Conservation (phyloP, 2,329 filamentous ascomycete genomes). For the Xylaria sp. region DNA sequence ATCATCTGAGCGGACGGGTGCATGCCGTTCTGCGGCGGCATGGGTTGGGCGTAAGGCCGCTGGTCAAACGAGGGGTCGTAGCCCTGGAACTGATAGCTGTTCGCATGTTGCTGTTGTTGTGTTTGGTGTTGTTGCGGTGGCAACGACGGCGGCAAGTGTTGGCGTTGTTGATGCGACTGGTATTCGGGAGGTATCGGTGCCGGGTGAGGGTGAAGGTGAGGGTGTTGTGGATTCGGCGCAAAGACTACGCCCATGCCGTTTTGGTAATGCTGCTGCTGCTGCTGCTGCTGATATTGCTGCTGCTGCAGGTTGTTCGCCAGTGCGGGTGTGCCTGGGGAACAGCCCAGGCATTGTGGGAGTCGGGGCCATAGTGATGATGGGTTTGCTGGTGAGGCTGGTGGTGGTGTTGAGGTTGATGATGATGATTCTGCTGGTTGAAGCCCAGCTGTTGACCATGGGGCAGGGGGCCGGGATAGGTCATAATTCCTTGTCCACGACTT, state of each 20-base stretch:
- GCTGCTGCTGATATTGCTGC: conserved; percentile 32
- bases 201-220: background rate
- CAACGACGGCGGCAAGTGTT: conserved; percentile 29
- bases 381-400: conserved; percentile 27
- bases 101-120: conserved; percentile 37
- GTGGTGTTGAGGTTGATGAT: background rate
- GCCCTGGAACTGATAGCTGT: conserved; percentile 39
- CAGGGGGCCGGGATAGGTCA: conserved; percentile 43
- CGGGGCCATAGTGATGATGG: conserved; percentile 32
- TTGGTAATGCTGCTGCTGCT: conserved; percentile 26
- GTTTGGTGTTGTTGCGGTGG: conserved; percentile 30
- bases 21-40: conserved; percentile 32
- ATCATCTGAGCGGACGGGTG: conserved; percentile 29
- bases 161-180: conserved; percentile 31
- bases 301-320: conserved; percentile 36
- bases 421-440: conserved; percentile 36
- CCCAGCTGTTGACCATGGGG: conserved; percentile 41
- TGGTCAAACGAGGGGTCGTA: conserved; percentile 42
- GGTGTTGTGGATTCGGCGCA: conserved; percentile 22
- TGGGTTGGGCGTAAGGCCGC: conserved; percentile 31
- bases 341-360: conserved; percentile 37
- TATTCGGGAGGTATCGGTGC: conserved; percentile 24
- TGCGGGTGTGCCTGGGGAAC: conserved; percentile 34
- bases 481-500: conserved; percentile 38
- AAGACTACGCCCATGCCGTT: conserved; percentile 4